Evolutionary conservation across 2,329 filamentous ascomycete species (phyloP).

Genomic region (Pyrenophora graminea): DNA sequence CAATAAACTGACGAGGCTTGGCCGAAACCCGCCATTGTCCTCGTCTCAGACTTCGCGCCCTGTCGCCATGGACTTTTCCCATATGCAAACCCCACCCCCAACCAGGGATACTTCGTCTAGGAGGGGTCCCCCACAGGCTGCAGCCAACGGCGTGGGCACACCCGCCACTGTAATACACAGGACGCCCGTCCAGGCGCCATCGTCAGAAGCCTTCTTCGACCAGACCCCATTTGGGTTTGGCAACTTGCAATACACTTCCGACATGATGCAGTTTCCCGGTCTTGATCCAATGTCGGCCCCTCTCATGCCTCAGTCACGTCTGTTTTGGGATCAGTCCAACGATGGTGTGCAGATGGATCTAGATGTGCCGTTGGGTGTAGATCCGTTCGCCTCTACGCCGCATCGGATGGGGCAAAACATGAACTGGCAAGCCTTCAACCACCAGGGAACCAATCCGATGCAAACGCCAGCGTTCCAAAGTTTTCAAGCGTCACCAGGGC

Average conservation of each 20-base stretch:
- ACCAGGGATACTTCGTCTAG: constrained; percentile 60
- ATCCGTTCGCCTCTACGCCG: constrained; percentile 44
- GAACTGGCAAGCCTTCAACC: constrained; percentile 41
- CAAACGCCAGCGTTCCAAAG: constrained; percentile 42
- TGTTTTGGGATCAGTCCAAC: constrained; percentile 44
- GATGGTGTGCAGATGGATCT: constrained; percentile 42
- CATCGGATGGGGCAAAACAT: constrained; percentile 38
- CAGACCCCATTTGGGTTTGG: constrained; percentile 54
- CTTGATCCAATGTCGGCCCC: constrained; percentile 61
- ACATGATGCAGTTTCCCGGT: constrained; percentile 58
- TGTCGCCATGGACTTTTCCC: constrained; percentile 48
- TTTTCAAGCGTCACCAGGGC: constrained; percentile 34
- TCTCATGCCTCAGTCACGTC: constrained; percentile 56
- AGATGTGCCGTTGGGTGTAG: constrained; percentile 36
- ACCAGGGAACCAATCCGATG: constrained; percentile 35
- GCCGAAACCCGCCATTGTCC: constrained; percentile 12
- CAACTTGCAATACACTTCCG: constrained; percentile 61
- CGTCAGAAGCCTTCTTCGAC: constrained; percentile 38
- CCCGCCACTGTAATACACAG: constrained; percentile 50
- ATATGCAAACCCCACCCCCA: constrained; percentile 66
- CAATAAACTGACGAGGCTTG: constrained; percentile 25
- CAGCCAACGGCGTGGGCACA: constrained; percentile 33
- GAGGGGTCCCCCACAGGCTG: constrained; percentile 47
- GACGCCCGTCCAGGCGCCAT: constrained; percentile 39
- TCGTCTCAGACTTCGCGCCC: constrained; percentile 27